Evolutionary conservation across 768 basidiomycete genomes (phyloP), one percentile per base, ranked within the genome.

Genomic region (Suillus spraguei): DNA sequence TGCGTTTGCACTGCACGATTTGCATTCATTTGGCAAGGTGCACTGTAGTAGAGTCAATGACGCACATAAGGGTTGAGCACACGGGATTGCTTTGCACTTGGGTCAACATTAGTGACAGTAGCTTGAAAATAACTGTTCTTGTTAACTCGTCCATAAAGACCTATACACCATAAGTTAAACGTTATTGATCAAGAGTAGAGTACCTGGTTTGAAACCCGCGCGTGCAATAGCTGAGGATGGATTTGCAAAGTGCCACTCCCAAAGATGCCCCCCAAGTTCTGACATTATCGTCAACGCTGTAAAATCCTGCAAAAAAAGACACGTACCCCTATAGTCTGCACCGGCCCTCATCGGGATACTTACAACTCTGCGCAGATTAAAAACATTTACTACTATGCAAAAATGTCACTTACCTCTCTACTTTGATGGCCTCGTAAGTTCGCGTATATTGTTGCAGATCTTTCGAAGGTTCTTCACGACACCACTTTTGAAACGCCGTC

Each of bases 51-150:
- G 17, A 41, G 13, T 32, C 8, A n/a, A 56, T 4, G 35, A 67
- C 84, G 60, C 73, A 90, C 89, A 60, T 79, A 81, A 9, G 91
- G 89, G 68, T 91, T 82, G 11, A 94, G 76, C 16, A 93, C 87
- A 46, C 79, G 80, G 64, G 83, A 82, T 67, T 93, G 92, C 70
- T 92, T 94, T 5, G 90, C 92, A 2, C 85, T 91, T 0, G 91
- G 91, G 59, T 87, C 86, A 46, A 94, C 81, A 63, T 94, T 92
- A 0, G 90, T 91, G 16, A 92, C 88, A 0, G 87, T 92, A 0
- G 92, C 92, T 46, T 83, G 83, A 69, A 94, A 94, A 68, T 81
- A 85, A 9, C 69, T 69, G 24, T 84, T 70, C 59, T 75, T 72
- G 64, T 88, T 83, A 16, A 92, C 76, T 9, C 92, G 84, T 7